A percentile compares a stretch with the other conserved stretches of the same genome.
phyloP scores from a whole-genome alignment of 352 stramenopile genomes.

The Plasmopara viticola region DNA sequence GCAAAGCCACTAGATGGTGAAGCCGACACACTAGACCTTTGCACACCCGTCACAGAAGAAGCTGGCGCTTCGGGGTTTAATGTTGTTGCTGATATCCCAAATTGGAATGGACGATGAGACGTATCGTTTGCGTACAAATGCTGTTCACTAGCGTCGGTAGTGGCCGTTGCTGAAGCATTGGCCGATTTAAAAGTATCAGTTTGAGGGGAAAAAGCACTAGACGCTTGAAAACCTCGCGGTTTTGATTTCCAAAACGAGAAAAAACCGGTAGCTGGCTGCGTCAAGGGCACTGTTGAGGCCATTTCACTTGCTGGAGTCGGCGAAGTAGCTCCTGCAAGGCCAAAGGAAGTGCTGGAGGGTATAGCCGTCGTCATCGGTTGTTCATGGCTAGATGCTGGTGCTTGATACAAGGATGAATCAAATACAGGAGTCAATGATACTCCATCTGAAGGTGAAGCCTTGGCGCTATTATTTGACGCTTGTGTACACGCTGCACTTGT shows the following conservation, averaged over 20 bases:
- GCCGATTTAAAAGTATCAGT: constrained; percentile 5
- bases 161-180: constrained; percentile 3
- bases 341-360: not conserved
- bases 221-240: not conserved
- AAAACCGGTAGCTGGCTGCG: not conserved
- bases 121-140: constrained; percentile 22
- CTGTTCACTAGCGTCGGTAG: constrained; percentile 2
- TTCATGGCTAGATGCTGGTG: constrained; percentile 4
- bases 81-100: constrained; percentile 6
- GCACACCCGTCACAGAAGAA: constrained; percentile 3
- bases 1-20: constrained; percentile 15
- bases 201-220: constrained; percentile 2
- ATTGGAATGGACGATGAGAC: constrained; percentile 14
- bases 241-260: constrained; percentile 14
- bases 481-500: constrained; percentile 6
- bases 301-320: not conserved
- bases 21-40: constrained; percentile 5
- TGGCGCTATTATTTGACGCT: not conserved
- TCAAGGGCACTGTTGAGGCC: not conserved
- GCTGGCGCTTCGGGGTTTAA: not conserved
- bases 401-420: constrained; percentile 6
- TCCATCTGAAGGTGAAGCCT: not conserved
- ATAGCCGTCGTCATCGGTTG: not conserved
- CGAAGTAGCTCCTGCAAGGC: not conserved
- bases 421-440: constrained; percentile 4